Percentiles rank a stretch among this genome's conserved stretches.
Conservation (phyloP, 2,329 filamentous ascomycete genomes). For the Monosporascus sp. region DNA sequence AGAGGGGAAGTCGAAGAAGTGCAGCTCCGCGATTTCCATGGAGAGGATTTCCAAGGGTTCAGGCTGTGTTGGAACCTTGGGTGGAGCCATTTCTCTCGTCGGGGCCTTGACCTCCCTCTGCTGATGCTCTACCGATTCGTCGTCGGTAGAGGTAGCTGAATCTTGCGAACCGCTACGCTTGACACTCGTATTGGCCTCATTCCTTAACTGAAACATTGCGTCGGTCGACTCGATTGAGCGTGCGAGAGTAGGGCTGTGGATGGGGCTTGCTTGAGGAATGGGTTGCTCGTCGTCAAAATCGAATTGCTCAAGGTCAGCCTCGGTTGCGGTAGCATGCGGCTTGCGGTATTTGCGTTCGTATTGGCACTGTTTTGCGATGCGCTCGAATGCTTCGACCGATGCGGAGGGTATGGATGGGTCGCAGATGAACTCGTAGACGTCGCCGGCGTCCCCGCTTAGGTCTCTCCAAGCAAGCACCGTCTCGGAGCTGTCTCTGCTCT, state of each 20-base stretch:
- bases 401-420: constrained; percentile 64
- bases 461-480: constrained; percentile 93
- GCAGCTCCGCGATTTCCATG: constrained; percentile 75
- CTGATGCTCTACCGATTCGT: constrained; percentile 15
- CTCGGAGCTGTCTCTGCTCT: constrained; percentile 72
- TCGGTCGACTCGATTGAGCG: constrained; percentile 53
- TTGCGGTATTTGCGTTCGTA: constrained; percentile 94
- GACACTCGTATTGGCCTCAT: constrained; percentile 39
- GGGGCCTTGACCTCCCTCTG: constrained; percentile 24
- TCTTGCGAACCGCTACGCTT: constrained; percentile 33
- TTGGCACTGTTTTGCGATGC: constrained; percentile 84
- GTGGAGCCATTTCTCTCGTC: constrained; percentile 23
- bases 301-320: constrained; percentile 76
- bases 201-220: constrained; percentile 47
- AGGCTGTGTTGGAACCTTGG: constrained; percentile 61
- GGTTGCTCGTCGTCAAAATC: constrained; percentile 63
- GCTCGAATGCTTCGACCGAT: constrained; percentile 74
- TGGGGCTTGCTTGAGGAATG: constrained; percentile 58
- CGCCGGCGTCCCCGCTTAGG: constrained; percentile 84
- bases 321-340: constrained; percentile 71
- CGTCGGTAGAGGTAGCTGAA: constrained; percentile 22
- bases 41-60: constrained; percentile 67
- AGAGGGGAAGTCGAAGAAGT: constrained; percentile 86
- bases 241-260: constrained; percentile 51
- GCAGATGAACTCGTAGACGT: constrained; percentile 98